phyloP scores from a whole-genome alignment of 139 green algal species.

The Deuterostichococcus epilithicus region DNA sequence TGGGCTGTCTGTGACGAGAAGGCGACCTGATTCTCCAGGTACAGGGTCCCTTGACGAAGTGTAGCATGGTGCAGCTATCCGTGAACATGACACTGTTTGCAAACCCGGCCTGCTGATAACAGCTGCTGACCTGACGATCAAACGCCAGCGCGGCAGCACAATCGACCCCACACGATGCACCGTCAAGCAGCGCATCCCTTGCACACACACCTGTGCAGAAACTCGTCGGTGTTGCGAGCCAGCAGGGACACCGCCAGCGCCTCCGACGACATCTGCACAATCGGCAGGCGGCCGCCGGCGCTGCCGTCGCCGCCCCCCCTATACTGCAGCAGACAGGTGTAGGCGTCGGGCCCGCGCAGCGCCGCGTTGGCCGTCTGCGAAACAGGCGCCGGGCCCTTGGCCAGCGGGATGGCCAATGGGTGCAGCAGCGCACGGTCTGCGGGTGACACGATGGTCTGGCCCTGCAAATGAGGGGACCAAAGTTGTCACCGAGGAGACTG shows the following conservation, averaged over 20 bases:
- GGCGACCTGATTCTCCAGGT: no score
- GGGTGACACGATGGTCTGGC: constrained; percentile 42
- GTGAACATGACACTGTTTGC: no score
- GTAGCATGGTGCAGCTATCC: no score
- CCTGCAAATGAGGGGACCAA: constrained; percentile 17
- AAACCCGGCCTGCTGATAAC: no score
- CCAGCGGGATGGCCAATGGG: constrained; percentile 67
- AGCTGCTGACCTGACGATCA: no score
- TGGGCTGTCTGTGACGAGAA: no score
- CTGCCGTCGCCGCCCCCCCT: constrained; percentile 52
- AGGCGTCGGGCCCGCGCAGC: constrained; percentile 12
- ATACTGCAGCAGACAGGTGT: constrained; percentile 52
- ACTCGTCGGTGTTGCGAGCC: constrained; percentile 64
- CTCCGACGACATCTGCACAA: constrained; percentile 8
- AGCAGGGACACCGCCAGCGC: constrained; percentile 43
- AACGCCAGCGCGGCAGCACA: no score
- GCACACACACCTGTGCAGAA: constrained; percentile 58
- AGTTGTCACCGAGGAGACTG: background rate
- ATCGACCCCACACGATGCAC: no score
- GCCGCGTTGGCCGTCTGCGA: constrained; percentile 2
- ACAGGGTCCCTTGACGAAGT: no score
- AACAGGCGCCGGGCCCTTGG: constrained; percentile 6
- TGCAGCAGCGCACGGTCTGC: constrained; percentile 59
- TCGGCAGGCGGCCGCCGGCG: constrained; percentile 10
- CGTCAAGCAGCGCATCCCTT: no score